Base-by-base conservation (phyloP, 305 asterid genomes). In the Fraxinus greggii region DNA sequence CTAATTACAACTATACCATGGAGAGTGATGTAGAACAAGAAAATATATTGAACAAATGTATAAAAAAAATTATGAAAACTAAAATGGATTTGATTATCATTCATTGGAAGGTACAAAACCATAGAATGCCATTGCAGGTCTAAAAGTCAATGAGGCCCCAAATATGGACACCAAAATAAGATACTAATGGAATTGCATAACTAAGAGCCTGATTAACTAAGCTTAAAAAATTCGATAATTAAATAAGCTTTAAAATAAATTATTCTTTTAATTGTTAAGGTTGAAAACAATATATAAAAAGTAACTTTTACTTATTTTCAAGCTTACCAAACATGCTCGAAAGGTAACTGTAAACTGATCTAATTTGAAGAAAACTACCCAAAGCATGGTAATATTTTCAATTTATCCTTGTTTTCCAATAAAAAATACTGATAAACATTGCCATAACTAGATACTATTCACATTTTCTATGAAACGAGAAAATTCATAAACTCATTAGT, bases 1-100 rank as follows among this genome's bases (percentile, higher is more conserved):
- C 78, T 72, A 81, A 82, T 61, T 61, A 84, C 15, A 28, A 28
- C 42, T 51, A 77, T 35, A 81, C 10, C 76, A 28, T 75, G 51
- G 56, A 21, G 48, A 77, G 59, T 26, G 40, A 77, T 75, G 72
- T 19, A 79, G 24, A 69, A 72, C 3, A 72, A 65, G 54, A 38
- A 73, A 59, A 72, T 54, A 36, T 21, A 19, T 59, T 23, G 29
- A 21, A 26, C 24, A n/a, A 26, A 36, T 17, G 13, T 9, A 59
- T 21, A 1, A 15, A 80, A 75, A 17, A 15, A 76, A 31, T n/a
- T 78, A 17, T 61, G 23, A 7, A 72, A 74, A 59, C 28, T 17
- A 42, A 65, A 33, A 75, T 32, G 29, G 38, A 74, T 76, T 56
- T 31, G 17, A 28, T 61, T 33, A 26, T 33, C 61, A 10, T 33